Conservation (phyloP, 352 stramenopile species). For the Phytophthora europaea region DNA sequence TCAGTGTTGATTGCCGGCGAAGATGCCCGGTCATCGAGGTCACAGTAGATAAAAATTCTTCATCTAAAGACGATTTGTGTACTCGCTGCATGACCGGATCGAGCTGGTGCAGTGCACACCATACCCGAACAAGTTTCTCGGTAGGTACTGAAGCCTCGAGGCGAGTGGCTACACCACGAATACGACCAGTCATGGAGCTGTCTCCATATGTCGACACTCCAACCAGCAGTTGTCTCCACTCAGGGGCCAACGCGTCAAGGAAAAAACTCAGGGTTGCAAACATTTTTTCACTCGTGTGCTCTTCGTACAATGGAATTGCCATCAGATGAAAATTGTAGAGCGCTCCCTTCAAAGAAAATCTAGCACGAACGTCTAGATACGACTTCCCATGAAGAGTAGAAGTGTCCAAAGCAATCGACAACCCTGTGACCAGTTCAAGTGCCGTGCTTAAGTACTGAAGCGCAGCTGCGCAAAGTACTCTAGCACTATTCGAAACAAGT, state of each 20-base stretch:
- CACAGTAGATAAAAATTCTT: background rate
- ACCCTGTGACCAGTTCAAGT: background rate
- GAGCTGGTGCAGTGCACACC: background rate
- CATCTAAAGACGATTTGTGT: background rate
- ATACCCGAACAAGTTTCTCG: background rate
- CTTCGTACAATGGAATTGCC: background rate
- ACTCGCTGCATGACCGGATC: background rate
- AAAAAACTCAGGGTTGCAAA: background rate
- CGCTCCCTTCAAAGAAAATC: background rate
- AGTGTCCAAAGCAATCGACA: conserved; percentile 1
- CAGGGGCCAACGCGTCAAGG: background rate
- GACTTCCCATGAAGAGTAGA: background rate
- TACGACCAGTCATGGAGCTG: background rate
- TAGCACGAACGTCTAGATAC: background rate
- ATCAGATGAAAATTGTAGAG: background rate
- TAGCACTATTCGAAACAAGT: conserved; percentile 1
- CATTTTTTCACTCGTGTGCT: background rate
- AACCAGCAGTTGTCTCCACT: background rate
- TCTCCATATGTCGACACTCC: background rate
- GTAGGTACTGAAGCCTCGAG: background rate
- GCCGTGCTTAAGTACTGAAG: background rate
- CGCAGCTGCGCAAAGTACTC: conserved; percentile 2
- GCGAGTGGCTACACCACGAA: background rate
- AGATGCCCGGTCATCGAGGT: background rate
- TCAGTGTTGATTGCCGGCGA: background rate